These are phyloP conservation scores for Avena atlantica DNA, from an alignment of 176 grass and related monocot genomes.

Conservation along the genomic window DNA sequence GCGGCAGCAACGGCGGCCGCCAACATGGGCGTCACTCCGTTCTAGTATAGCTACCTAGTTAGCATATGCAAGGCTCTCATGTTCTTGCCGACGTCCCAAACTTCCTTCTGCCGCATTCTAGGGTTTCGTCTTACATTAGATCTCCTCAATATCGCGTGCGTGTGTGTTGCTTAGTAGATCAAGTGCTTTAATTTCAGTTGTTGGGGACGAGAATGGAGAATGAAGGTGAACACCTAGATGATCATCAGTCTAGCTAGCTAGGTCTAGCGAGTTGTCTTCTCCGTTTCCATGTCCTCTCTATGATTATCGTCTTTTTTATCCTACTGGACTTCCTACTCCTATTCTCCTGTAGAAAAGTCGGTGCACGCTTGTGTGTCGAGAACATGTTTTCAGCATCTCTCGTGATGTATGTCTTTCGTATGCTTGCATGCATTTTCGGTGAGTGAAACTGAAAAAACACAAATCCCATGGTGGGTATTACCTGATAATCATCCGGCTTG, in stretches of 20 bases:
- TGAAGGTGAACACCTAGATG: slow-evolving; percentile 29
- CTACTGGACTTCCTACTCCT: slow-evolving; percentile 18
- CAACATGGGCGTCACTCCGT: slow-evolving; percentile 85
- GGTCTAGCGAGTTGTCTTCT: slow-evolving; percentile 38
- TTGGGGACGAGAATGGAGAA: slow-evolving; percentile 1
- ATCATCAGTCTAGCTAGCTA: not conserved
- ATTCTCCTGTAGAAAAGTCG: slow-evolving; percentile 44
- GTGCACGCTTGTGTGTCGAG: slow-evolving; percentile 32
- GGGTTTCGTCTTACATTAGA: slow-evolving; percentile 38
- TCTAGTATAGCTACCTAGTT: slow-evolving; percentile 74
- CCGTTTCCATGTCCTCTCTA: not conserved
- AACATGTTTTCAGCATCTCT: slow-evolving; percentile 44
- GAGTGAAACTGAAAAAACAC: not conserved
- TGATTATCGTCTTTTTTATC: not conserved
- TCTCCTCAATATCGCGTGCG: slow-evolving; percentile 45
- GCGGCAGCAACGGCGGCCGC: slow-evolving; percentile 45
- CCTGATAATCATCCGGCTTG: not conserved
- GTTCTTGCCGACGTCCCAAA: not conserved
- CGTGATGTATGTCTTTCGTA: not conserved
- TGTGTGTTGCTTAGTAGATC: slow-evolving; percentile 45
- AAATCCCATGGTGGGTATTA: not conserved
- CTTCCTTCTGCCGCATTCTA: slow-evolving; percentile 26
- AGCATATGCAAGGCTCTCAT: not conserved
- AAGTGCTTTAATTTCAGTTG: slow-evolving; percentile 30
- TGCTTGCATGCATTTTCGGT: not conserved